Base-by-base conservation (phyloP, 1,139 yeast genomes). In the Saccharomyces hybrid region DNA sequence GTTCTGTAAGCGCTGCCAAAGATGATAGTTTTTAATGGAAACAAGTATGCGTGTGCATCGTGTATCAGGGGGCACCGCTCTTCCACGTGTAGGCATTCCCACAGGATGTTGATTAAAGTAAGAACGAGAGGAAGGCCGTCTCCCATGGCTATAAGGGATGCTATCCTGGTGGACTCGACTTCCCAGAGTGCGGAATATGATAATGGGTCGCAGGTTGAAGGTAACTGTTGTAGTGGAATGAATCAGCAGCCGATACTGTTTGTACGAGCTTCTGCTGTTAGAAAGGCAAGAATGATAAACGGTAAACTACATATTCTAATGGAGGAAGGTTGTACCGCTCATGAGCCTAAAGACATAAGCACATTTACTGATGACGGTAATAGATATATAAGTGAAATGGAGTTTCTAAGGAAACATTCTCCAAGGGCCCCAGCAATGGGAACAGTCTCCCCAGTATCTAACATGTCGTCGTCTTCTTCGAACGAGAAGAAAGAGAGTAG, bases 21-120 rank as follows among this genome's bases (percentile, higher is more conserved):
- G 42, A 91, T 93, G 98, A 89, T 93, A 55, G 75, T 89, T 51
- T 88, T 87, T 63, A 89, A 88, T 60, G 88, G 88, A 46, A 85
- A 81, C 63, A 88, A 93, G 66, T 88, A 88, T 69, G 89, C 97
- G n/a, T 93, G 97, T 69, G 80, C 83, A 57, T 86, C 84, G 65
- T 93, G 99, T 68, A 89, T 93, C 46, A 76, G 97, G 48, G 98
- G 98, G 21, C 99, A 93, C 68, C 73, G 99, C 48, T 87, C 97
- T 2, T 84, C 95, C 2, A 82, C 85, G 55, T 93, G 99, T 70
- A 81, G 81, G 56, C 99, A 93, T 70, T 82, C 86, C 50, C 77
- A 80, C 52, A 76, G 97, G 51, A 90, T 95, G 38, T 74, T 91
- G 46, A 82, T 89, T 21, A 89, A 88, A 63, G 97, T 91, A 12